phyloP scores from a whole-genome alignment of 225 moss, liverwort and hornwort species.

The Polytrichum formosum region DNA sequence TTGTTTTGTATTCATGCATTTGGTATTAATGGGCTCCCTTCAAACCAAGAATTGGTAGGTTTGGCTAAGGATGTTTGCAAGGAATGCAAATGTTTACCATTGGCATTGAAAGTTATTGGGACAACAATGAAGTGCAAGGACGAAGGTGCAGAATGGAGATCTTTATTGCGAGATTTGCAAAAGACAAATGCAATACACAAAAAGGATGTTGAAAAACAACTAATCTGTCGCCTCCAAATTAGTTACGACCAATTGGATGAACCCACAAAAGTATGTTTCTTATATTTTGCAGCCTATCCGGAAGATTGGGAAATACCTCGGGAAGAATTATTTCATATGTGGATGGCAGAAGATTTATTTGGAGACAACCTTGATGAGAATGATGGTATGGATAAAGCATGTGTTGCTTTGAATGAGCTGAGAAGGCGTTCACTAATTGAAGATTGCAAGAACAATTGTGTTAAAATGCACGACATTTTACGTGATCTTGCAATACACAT shows the following conservation, averaged over 20 bases:
- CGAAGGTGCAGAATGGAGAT: background rate
- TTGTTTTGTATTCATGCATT: constrained; percentile 9
- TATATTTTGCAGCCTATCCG: constrained; percentile 3
- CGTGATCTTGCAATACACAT: constrained; percentile 8
- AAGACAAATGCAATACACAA: background rate
- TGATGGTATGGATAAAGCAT: background rate
- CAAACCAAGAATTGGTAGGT: background rate
- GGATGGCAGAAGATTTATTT: constrained; percentile 2
- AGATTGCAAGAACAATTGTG: background rate
- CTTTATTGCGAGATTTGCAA: background rate
- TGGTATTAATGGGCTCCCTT: background rate
- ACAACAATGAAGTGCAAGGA: background rate
- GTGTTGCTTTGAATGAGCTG: background rate
- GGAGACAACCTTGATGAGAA: background rate
- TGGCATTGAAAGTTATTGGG: constrained; percentile 11
- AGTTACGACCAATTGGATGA: constrained; percentile 3
- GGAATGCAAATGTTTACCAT: constrained; percentile 7
- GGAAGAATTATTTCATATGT: background rate
- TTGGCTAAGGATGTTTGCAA: constrained; percentile 1
- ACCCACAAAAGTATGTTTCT: background rate
- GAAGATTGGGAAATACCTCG: background rate
- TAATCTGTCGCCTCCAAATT: background rate
- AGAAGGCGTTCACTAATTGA: background rate
- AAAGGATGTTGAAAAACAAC: background rate
- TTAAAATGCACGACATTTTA: constrained; percentile 6